Evolutionary conservation across 1,139 yeast genomes (phyloP), one percentile per base, ranked within the genome.

Genomic region (Taphrina deformans): DNA sequence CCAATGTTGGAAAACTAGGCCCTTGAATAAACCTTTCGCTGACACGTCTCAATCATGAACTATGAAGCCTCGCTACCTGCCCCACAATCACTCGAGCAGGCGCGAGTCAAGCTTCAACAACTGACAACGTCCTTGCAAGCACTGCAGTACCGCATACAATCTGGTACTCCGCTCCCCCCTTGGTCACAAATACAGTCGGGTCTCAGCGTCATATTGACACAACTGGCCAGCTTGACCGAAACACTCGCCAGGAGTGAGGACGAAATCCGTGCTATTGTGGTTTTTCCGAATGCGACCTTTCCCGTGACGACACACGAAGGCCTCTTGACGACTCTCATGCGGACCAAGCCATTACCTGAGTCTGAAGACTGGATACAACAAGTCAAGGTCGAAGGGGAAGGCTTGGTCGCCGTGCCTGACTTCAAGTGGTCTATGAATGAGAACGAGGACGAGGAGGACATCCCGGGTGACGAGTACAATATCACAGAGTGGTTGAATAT

Each of bases 341-440:
- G 98, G 67, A 92, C 91, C 74, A 92, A 92, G 73, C 86, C 89
- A 59, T 78, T 88, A 10, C 98, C 98, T 0, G 97, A 90, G 70
- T 96, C 91, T 1, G 90, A 86, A 65, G 89, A 85, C 55, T 90
- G 97, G 97, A 31, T 40, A 14, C 55, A 48, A 29, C 10, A 24
- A 3, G 63, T 50, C 12, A 44, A 50, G 21, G 56, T 21, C 14
- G 7, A 23, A 2, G 55, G 56, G 16, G 56, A n/a, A n/a, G 35
- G 29, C 2, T 21, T 59, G 27, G n/a, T 16, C 27, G 41, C 55
- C 18, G 41, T 18, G 46, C 31, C 58, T 7, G 50, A 24, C 24
- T 33, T 50, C 21, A 26, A 41, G 50, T 18, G 55, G 24, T 24
- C 33, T 10, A 26, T 35, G 38, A 50, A 45, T 26, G 29, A 48